Percentiles rank a stretch among this genome's conserved stretches.
Conservation (phyloP, 306 rosid genomes). For the Prunus campanulata region DNA sequence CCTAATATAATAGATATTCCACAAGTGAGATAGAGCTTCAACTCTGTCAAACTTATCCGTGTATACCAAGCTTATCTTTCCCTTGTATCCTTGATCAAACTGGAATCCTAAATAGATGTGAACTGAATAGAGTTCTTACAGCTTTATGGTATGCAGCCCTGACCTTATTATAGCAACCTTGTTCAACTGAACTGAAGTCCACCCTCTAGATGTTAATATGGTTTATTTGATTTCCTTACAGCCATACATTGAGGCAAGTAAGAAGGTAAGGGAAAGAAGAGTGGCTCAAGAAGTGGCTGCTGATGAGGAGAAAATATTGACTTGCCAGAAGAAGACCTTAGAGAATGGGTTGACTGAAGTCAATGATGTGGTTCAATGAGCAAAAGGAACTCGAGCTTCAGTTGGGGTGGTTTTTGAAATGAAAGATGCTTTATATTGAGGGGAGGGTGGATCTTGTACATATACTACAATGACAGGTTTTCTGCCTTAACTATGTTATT, state of each 20-base stretch:
- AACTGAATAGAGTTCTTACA: no score
- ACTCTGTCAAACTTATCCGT: no score
- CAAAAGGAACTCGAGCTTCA: background rate
- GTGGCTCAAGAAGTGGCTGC: background rate
- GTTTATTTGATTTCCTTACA: background rate
- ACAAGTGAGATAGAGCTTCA: no score
- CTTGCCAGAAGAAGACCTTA: background rate
- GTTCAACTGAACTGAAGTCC: background rate
- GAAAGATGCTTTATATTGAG: background rate
- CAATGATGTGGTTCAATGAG: background rate
- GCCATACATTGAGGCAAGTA: conserved; percentile 35
- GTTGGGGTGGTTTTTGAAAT: background rate
- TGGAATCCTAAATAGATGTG: no score
- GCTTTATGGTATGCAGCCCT: background rate
- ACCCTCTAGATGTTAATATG: background rate
- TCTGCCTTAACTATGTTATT: background rate
- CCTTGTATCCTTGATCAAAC: no score
- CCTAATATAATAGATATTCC: no score
- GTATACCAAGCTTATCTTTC: no score
- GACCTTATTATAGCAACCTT: no score
- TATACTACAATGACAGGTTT: background rate
- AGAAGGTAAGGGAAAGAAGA: conserved; percentile 21
- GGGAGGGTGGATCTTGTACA: background rate
- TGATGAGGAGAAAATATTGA: background rate
- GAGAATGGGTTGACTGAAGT: background rate